Evolutionary conservation across 306 rosid species (phyloP), one percentile per base, ranked within the genome.

Genomic region (Inga leiocalycina): DNA sequence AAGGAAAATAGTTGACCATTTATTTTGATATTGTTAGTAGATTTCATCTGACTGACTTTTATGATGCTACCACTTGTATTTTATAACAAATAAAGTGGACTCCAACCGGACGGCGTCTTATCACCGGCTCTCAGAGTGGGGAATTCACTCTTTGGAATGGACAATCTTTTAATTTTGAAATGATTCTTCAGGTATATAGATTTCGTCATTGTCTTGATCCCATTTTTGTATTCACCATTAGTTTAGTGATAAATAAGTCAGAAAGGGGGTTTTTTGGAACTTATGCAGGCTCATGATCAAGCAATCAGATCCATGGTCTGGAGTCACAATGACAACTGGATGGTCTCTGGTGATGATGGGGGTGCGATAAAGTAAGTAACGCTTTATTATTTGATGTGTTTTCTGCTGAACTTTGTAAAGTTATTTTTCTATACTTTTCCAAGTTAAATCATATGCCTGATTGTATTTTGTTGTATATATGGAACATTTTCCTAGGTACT

Each of bases 141-240:
- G 99, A 96, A 86, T 96, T 96, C 84, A 96, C 99, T 80, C 95
- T 96, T 80, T 96, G 98, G 99, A 96, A 96, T 91, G 99, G 99
- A 14, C 99, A 94, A 75, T 94, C 99, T 65, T 96, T 96, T 90
- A 96, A 96, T 89, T 96, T 96, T 80, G 99, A 96, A 88, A 92
- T 96, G 98, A 96, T 96, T 84, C 98, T 96, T 92, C 99, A 94
- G 98, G 99, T 96, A 87, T 56, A 16, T 71, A 61, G 34, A 70
- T 80, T 82, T 57, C 61, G 59, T 49, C 30, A 22, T 64, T 82
- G 62, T 81, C 59, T 49, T 27, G 54, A 43, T 30, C 43, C 79
- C 24, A 74, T 79, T 80, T 43, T 79, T 61, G 43, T 77, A 73
- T 39, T 41, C 82, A 43, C 71, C 44, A 37, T 71, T 70, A 74